Evolutionary conservation across 2,329 filamentous ascomycete genomes (phyloP), one percentile per base, ranked within the genome.

Genomic region (Penicillium concentricum): DNA sequence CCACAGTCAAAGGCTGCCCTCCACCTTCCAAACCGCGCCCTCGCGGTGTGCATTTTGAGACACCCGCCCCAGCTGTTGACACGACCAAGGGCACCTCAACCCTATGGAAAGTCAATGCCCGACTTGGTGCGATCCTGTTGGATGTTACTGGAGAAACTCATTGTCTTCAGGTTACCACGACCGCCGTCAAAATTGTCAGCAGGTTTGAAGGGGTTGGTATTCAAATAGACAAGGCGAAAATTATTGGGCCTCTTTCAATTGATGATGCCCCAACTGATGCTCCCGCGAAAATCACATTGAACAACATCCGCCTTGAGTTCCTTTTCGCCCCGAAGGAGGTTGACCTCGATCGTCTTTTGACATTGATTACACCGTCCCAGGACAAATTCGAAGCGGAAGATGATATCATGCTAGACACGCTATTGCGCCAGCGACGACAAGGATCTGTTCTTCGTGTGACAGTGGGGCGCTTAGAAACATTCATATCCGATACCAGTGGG

Each of bases 351-450:
- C 85, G 87, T 34, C 81, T 99, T 1, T 78, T 99, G 0, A 88
- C 90, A 51, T 81, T 99, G 50, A 90, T 99, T 54, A 96, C 90
- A 7, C 95, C 94, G 0, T 96, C 92, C 0, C 94, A 92, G 62
- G 87, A 94, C 72, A 91, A 92, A 61, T 97, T 94, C 66, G 88
- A 93, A 59, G 86, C 87, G 45, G 90, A 95, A 58, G 91, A 97
- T 65, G 93, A 97, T 67, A 96, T 99, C 58, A 87, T 99, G 81
- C 84, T 99, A 22, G 93, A 97, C 65, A 97, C 91, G 0, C 80
- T 99, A 0, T 77, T 97, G 15, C 84, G 90, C 22, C 94, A 99
- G 72, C 82, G 94, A 58, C 84, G 88, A 51, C 93, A 97, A 73
- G 94, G 93, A 0, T 87, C 90, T 10, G 88, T 97, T 7, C 78